A percentile compares a stretch with the other conserved stretches of the same genome.
Evolutionary conservation across 495 filamentous ascomycete species (phyloP).

Genomic region (Aspergillus saccharolyticus): DNA sequence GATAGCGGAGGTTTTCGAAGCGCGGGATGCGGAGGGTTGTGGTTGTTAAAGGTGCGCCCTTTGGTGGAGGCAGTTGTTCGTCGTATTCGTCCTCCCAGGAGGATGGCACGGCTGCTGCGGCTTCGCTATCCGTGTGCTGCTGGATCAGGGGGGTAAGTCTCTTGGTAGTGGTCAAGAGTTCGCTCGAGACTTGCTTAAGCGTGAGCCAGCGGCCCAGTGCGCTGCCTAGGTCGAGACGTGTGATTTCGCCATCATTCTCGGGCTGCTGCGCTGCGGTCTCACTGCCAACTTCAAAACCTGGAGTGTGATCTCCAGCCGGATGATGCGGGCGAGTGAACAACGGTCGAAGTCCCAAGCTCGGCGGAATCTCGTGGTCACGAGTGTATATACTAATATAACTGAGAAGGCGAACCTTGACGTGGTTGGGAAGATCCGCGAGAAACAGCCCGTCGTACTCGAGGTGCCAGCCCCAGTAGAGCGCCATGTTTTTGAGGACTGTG

Average conservation of each 20-base stretch:
- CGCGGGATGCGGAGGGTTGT: constrained; percentile 35
- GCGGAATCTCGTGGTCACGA: constrained; percentile 22
- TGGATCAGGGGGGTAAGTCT: constrained; percentile 11
- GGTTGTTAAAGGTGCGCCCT: constrained; percentile 9
- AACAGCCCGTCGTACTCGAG: constrained; percentile 61
- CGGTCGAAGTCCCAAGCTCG: constrained; percentile 23
- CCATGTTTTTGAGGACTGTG: constrained; percentile 54
- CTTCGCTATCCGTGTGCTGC: constrained; percentile 11
- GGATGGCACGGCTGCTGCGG: constrained; percentile 16
- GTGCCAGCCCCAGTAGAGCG: constrained; percentile 65
- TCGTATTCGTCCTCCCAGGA: constrained; percentile 36
- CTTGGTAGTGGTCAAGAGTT: constrained; percentile 38
- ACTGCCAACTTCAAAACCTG: no score
- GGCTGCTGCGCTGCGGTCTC: constrained; percentile 20
- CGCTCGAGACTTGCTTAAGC: constrained; percentile 52
- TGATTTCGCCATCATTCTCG: constrained; percentile 45
- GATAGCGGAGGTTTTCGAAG: constrained; percentile 46
- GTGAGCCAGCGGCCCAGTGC: constrained; percentile 54
- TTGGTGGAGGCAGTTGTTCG: constrained; percentile 36
- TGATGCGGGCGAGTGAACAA: constrained; percentile 21
- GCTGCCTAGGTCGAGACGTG: constrained; percentile 59
- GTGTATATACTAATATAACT: constrained; percentile 57
- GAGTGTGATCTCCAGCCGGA: no score
- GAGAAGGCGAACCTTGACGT: constrained; percentile 56
- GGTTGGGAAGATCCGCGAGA: constrained; percentile 56